These are phyloP conservation scores for Kodamaea kakaduensis DNA, from an alignment of 805 yeast species.

Conservation along the genomic window DNA sequence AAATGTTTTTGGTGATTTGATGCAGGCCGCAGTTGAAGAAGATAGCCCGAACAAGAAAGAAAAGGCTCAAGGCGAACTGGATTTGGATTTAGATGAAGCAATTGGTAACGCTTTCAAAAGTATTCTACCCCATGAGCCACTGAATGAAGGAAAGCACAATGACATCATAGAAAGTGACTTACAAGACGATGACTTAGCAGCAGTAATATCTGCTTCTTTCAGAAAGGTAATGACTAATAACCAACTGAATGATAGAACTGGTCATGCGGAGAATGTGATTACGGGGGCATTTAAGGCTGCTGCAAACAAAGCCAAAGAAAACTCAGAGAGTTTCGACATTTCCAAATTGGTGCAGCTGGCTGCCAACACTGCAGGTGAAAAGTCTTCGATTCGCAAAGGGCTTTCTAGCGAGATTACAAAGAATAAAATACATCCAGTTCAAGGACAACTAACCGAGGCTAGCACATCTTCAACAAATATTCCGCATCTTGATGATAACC, in stretches of 20 bases:
- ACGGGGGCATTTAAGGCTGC: constrained; percentile 27
- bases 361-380: constrained; percentile 16
- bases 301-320: constrained; percentile 4
- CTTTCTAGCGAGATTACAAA: constrained; percentile 26
- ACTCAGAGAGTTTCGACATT: constrained; percentile 12
- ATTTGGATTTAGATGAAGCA: constrained; percentile 16
- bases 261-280: constrained; percentile 16
- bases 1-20: constrained; percentile 5
- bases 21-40: neutral
- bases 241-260: constrained; percentile 1
- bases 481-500: constrained; percentile 35
- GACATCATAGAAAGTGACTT: too few species aligned
- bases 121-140: constrained; percentile 7
- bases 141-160: neutral
- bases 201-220: constrained; percentile 13
- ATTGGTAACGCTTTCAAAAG: constrained; percentile 17
- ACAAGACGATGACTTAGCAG: constrained; percentile 11
- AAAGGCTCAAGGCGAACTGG: too few species aligned
- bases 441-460: constrained; percentile 19
- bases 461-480: constrained; percentile 15
- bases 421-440: constrained; percentile 30
- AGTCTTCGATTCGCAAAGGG: constrained; percentile 17
- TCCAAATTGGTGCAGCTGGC: constrained; percentile 27
- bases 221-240: constrained; percentile 9
- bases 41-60: constrained; percentile 1